Evolutionary conservation across 805 yeast genomes (phyloP).

Genomic region (Saturnispora bothae): DNA sequence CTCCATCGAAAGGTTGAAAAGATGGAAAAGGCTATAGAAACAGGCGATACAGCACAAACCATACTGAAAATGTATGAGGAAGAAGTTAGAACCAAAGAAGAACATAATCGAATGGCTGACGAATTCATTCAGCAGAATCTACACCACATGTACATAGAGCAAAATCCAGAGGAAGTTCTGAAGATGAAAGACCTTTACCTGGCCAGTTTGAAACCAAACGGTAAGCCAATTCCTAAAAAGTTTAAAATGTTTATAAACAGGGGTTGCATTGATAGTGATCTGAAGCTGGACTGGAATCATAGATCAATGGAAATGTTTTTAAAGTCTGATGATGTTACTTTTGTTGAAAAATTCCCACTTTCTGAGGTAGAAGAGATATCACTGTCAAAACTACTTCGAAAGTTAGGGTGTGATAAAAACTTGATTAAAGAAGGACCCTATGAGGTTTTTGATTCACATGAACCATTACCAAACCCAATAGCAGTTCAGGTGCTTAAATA

Average conservation of each 20-base stretch:
- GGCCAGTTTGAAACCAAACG: no score
- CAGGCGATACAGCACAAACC: no score
- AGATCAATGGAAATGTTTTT: background rate
- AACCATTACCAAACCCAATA: background rate
- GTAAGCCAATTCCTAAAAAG: background rate
- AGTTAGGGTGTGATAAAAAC: background rate
- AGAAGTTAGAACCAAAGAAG: no score
- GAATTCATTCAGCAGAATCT: no score
- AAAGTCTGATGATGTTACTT: background rate
- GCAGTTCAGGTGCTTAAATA: constrained; percentile 1
- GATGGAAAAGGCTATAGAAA: no score
- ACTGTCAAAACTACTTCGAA: background rate
- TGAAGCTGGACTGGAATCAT: background rate
- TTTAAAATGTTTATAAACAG: constrained; percentile 1
- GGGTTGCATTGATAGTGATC: background rate
- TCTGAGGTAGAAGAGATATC: no score
- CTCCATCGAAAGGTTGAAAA: no score
- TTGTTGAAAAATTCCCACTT: background rate
- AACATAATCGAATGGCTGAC: no score
- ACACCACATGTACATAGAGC: no score
- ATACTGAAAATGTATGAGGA: no score
- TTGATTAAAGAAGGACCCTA: background rate
- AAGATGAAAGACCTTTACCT: background rate
- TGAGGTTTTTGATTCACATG: background rate
- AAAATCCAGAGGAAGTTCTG: no score